Conservation (phyloP, 2,329 filamentous ascomycete genomes). For the Calonectria honghensis region DNA sequence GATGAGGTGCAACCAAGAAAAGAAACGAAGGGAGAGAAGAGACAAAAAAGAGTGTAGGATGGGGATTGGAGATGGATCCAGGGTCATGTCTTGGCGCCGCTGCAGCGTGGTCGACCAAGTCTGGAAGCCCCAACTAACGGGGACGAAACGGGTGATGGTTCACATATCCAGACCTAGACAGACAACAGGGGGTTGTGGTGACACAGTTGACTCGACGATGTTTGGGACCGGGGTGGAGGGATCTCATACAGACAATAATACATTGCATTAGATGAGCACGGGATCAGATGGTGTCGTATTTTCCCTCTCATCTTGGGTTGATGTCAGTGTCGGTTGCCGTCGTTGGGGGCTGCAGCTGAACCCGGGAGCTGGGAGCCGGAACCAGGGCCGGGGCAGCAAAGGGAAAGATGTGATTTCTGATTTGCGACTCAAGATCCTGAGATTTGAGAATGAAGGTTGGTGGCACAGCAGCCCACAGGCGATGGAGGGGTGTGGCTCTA, state of each 20-base stretch:
- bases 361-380: slow-evolving; percentile 24
- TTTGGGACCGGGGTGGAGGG: slow-evolving; percentile 18
- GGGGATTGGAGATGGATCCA: slow-evolving; percentile 20
- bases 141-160: slow-evolving; percentile 27
- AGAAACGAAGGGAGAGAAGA: slow-evolving; percentile 32
- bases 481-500: slow-evolving; percentile 28
- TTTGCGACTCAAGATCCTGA: slow-evolving; percentile 23
- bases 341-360: slow-evolving; percentile 21
- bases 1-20: slow-evolving; percentile 50
- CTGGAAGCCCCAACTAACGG: not conserved
- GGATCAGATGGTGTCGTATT: slow-evolving; percentile 7
- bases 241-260: slow-evolving; percentile 6
- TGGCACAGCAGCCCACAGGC: not conserved
- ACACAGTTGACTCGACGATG: slow-evolving; percentile 27
- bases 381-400: slow-evolving; percentile 3
- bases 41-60: slow-evolving; percentile 12
- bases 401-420: slow-evolving; percentile 15
- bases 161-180: slow-evolving; percentile 4
- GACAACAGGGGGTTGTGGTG: slow-evolving; percentile 18
- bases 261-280: slow-evolving; percentile 18
- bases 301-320: not conserved
- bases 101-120: slow-evolving; percentile 1
- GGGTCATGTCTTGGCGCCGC: not conserved
- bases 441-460: slow-evolving; percentile 24
- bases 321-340: slow-evolving; percentile 3